Evolutionary conservation across 345 rosid genomes (phyloP), one percentile per base, ranked within the genome.

Genomic region (Acer saccharum): DNA sequence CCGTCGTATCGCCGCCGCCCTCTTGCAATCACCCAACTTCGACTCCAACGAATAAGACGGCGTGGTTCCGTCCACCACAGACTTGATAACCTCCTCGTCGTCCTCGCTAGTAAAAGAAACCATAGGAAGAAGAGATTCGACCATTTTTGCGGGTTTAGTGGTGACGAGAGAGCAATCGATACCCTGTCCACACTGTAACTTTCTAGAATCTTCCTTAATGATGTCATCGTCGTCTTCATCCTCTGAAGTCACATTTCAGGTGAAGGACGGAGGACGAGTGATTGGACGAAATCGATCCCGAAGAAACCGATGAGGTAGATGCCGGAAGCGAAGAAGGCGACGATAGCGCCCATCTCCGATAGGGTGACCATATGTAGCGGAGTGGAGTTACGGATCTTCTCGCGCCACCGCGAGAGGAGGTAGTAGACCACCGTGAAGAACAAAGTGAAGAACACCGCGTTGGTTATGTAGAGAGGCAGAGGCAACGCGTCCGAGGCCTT

Each of bases 41-140:
- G 95, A 74, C 71, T 91, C 95, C 69, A 91, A 78, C n/a, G 91
- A 80, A 69, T 91, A 88, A 0, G 93, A 91, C 0, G 95, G 95
- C 13, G 60, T 74, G 16, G 80, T 81, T 3, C 95, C 91, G 0
- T 82, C 73, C n/a, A 87, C 82, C 3, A 91, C 89, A 10, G 89
- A 81, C 21, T 84, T 79, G 43, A 89, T 76, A 20, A 91, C 80
- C 64, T 79, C 88, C 81, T 89, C 93, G 29, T 91, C 93, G 29
- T 87, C 90, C 64, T 81, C 79, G 41, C 71, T 71, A 25, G 78
- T 44, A 18, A 72, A 63, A 3, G 80, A 55, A 7, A 75, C 13
- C 16, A 52, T 32, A 10, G 48, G 77, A 66, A 66, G 71, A 39
- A 46, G 55, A 69, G 62, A 4, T 29, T 75, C 82, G 21, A 80